Evolutionary conservation across 1,284 basidiomycete species (phyloP).

Genomic region (Irpex sp.): DNA sequence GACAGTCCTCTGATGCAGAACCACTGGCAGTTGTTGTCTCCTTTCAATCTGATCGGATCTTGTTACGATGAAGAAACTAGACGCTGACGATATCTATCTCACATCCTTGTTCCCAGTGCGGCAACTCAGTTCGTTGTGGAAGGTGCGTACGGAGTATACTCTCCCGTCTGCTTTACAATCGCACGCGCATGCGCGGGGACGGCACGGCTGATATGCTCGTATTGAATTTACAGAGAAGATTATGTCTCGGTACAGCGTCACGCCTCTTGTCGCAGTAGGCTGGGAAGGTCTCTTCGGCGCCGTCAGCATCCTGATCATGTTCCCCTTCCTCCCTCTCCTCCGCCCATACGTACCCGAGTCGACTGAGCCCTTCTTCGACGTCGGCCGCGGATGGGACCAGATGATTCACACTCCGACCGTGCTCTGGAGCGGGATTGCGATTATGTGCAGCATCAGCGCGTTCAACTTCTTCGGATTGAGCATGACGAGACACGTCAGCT

Average conservation of each 20-base stretch:
- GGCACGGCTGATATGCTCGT: background rate
- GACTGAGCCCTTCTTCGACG: constrained; percentile 65
- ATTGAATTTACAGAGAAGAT: constrained; percentile 67
- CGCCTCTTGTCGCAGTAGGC: constrained; percentile 92
- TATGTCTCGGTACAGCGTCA: constrained; percentile 82
- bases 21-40: background rate
- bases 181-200: background rate
- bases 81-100: constrained; percentile 10
- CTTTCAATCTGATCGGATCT: background rate
- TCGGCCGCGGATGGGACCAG: constrained; percentile 77
- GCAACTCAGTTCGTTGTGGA: constrained; percentile 95
- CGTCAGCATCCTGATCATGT: constrained; percentile 70
- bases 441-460: constrained; percentile 81
- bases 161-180: background rate
- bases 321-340: constrained; percentile 34
- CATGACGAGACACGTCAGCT: constrained; percentile 88
- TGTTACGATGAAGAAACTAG: background rate
- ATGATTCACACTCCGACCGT: constrained; percentile 81
- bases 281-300: constrained; percentile 93
- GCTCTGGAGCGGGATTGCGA: constrained; percentile 73
- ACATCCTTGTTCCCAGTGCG: constrained; percentile 47
- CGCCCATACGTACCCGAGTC: constrained; percentile 64
- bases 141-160: constrained; percentile 47
- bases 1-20: background rate
- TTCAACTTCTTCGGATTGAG: constrained; percentile 97